Evolutionary conservation across 2,329 filamentous ascomycete species (phyloP).

Genomic region (Aspergillus jensenii): DNA sequence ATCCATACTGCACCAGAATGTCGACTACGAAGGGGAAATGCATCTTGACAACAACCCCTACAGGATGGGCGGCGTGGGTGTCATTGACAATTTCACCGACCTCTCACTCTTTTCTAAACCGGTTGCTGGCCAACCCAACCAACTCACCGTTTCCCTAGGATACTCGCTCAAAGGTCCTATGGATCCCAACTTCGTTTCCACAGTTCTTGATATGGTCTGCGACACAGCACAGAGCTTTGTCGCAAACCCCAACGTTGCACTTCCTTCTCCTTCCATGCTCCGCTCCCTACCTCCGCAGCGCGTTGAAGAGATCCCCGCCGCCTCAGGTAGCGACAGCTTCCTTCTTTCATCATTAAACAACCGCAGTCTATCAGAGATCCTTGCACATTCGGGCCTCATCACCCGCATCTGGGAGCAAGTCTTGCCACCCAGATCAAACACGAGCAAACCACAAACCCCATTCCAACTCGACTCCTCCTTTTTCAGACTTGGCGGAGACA

Average conservation of each 20-base stretch:
- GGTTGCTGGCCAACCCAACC: conserved; percentile 24
- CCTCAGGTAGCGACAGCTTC: conserved; percentile 25
- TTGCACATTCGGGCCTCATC: conserved; percentile 41
- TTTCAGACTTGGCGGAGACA: conserved; percentile 43
- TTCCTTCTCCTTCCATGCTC: conserved; percentile 35
- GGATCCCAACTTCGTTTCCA: conserved; percentile 32
- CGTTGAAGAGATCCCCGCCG: conserved; percentile 26
- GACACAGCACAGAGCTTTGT: conserved; percentile 38
- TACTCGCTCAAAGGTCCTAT: conserved; percentile 40
- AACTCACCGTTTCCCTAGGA: conserved; percentile 37
- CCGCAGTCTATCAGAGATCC: conserved; percentile 38
- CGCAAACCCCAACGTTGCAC: conserved; percentile 32
- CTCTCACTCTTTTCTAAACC: conserved; percentile 41
- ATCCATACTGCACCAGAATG: conserved; percentile 41
- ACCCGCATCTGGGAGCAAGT: conserved; percentile 43
- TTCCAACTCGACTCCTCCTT: conserved; percentile 43
- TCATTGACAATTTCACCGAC: conserved; percentile 42
- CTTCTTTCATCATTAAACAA: conserved; percentile 38
- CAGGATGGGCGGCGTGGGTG: conserved; percentile 39
- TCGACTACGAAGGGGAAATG: conserved; percentile 36
- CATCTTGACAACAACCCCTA: conserved; percentile 40
- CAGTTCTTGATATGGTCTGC: conserved; percentile 42
- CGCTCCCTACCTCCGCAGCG: conserved; percentile 32
- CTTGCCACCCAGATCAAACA: conserved; percentile 25
- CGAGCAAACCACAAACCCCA: conserved; percentile 17